Evolutionary conservation across 371 early-diverging fungal species (phyloP), one percentile per base, ranked within the genome.

Genomic region (Syncephalastrum contaminatum): DNA sequence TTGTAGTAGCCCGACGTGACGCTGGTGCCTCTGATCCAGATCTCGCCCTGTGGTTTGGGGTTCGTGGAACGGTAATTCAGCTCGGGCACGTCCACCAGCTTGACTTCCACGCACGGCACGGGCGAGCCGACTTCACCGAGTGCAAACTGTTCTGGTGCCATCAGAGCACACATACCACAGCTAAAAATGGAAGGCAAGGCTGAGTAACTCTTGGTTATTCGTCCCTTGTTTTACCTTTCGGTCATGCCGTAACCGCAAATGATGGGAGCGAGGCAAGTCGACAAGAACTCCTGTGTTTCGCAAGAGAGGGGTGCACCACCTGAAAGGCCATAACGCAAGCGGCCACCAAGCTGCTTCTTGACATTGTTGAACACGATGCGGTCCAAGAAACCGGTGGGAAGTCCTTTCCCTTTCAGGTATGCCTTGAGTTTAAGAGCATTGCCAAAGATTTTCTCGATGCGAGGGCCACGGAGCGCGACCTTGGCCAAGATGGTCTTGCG

Each of bases 81-180:
- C 27, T 94, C 93, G 50, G 89, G 86, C 8, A 92, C 89, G 70
- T 93, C 92, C 4, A 93, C 89, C 5, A 99, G 84, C 73, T 95
- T 96, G 63, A 95, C 78, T 59, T 93, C 92, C 50, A 84, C 78
- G 50, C 89, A 88, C 4, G 94, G 87, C 12, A 89, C 74, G 15
- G 97, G 95, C 12, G 88, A 76, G 12, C 98, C 98, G 20, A 92
- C 87, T 27, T 88, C 65, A 50, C 87, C 83, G 66, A 80, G 66
- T 20, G 70, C 67, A 57, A 85, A 77, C 47, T 80, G 73, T 49
- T 83, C 80, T 2, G 88, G 88, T 10, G 81, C 56, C 75, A 84
- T 75, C 25, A 91, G 68, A 18, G 88, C 45, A 25, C 65, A 67
- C 58, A 58, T 57, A 48, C 60, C 50, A 50, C 13, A 50, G 14